Evolutionary conservation across 2,329 filamentous ascomycete species (phyloP).

Genomic region (Fusarium sp.): DNA sequence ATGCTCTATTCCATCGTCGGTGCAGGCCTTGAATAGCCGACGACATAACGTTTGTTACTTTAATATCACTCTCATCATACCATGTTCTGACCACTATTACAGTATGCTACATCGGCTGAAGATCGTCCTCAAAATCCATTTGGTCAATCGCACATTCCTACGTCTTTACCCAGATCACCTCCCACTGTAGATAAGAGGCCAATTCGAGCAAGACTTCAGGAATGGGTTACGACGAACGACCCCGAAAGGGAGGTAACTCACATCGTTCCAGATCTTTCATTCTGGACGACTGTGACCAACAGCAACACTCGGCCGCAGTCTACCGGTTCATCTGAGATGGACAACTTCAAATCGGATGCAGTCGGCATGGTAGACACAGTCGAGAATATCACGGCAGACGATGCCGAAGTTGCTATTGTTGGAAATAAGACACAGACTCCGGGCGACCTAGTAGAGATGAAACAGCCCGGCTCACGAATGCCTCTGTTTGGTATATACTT

Average conservation of each 20-base stretch:
- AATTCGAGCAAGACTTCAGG: slow-evolving; percentile 41
- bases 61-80: not conserved
- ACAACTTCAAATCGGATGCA: slow-evolving; percentile 45
- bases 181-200: slow-evolving; percentile 24
- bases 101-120: slow-evolving; percentile 32
- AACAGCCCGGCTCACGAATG: slow-evolving; percentile 56
- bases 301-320: slow-evolving; percentile 52
- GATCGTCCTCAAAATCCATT: slow-evolving; percentile 8
- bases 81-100: slow-evolving; percentile 15
- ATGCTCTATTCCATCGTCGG: slow-evolving; percentile 4
- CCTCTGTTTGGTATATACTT: slow-evolving; percentile 66
- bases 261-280: slow-evolving; percentile 42
- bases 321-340: slow-evolving; percentile 51
- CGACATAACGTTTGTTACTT: slow-evolving; percentile 30
- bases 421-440: slow-evolving; percentile 49
- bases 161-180: slow-evolving; percentile 13
- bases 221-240: slow-evolving; percentile 34
- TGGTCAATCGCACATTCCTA: slow-evolving; percentile 35
- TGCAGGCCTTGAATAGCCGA: slow-evolving; percentile 16
- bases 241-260: slow-evolving; percentile 17
- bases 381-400: slow-evolving; percentile 48
- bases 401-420: slow-evolving; percentile 45
- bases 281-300: slow-evolving; percentile 49
- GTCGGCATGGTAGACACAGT: slow-evolving; percentile 43
- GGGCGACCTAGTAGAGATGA: slow-evolving; percentile 66